A percentile compares a stretch with the other conserved stretches of the same genome.
phyloP scores from a whole-genome alignment of 2,329 filamentous ascomycete genomes.

The Elsinoe arachidis region DNA sequence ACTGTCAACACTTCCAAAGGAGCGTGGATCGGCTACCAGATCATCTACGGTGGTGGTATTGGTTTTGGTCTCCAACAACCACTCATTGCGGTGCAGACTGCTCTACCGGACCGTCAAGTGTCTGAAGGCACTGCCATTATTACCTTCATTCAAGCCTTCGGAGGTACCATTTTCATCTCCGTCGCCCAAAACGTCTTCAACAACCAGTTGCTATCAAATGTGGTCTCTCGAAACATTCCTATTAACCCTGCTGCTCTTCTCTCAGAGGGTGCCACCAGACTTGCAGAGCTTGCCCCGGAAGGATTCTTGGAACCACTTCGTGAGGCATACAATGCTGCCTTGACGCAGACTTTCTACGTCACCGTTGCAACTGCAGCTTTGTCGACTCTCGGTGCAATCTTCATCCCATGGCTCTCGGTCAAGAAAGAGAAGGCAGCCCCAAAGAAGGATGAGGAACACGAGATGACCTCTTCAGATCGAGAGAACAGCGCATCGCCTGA shows the following conservation, averaged over 20 bases:
- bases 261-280: slow-evolving; percentile 47
- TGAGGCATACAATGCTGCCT: slow-evolving; percentile 53
- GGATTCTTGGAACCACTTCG: slow-evolving; percentile 48
- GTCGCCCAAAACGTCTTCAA: slow-evolving; percentile 45
- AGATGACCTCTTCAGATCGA: neutral
- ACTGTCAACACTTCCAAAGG: slow-evolving; percentile 27
- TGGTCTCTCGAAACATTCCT: slow-evolving; percentile 29
- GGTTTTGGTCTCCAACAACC: slow-evolving; percentile 40
- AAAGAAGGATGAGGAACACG: slow-evolving; percentile 6
- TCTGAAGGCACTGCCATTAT: slow-evolving; percentile 41
- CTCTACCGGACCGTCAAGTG: slow-evolving; percentile 35
- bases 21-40: slow-evolving; percentile 23
- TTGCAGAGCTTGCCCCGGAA: slow-evolving; percentile 45
- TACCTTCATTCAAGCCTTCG: slow-evolving; percentile 42
- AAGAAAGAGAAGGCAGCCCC: slow-evolving; percentile 37
- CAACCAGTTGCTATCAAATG: slow-evolving; percentile 38
- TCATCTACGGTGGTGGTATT: slow-evolving; percentile 30
- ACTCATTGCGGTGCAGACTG: slow-evolving; percentile 39
- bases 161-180: slow-evolving; percentile 42
- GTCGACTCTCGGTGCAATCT: slow-evolving; percentile 45
- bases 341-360: slow-evolving; percentile 54
- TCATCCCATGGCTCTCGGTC: slow-evolving; percentile 58
- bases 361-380: slow-evolving; percentile 46
- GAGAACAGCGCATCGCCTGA: neutral
- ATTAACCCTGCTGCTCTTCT: slow-evolving; percentile 33